Percentiles rank a stretch among this genome's conserved stretches.
Evolutionary conservation across 208 protist genomes (phyloP).

Genomic region (Crithidia bombi): DNA sequence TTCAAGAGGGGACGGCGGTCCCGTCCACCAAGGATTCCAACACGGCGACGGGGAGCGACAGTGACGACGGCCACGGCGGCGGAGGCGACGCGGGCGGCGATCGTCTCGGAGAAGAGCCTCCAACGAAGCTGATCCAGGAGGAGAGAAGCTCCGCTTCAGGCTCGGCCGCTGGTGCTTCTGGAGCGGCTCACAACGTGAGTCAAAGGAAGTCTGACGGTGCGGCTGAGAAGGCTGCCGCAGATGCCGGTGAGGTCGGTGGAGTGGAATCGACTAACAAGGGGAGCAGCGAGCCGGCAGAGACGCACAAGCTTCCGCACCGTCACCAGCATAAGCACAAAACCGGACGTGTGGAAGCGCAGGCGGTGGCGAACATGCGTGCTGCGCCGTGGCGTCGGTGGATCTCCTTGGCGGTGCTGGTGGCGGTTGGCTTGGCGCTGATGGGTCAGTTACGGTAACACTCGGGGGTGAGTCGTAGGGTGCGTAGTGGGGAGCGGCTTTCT

Average conservation of each 20-base stretch:
- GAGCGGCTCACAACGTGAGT: too few species aligned
- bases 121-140: neutral
- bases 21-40: neutral
- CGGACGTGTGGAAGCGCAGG: neutral
- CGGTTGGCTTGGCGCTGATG: conserved; percentile 19
- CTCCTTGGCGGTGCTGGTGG: conserved; percentile 27
- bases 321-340: too few species aligned
- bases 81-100: neutral
- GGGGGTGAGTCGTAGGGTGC: neutral
- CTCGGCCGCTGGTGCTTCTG: too few species aligned
- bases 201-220: too few species aligned
- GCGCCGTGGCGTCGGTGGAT: conserved; percentile 25
- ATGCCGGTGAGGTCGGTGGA: neutral
- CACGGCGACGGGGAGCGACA: neutral
- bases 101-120: neutral
- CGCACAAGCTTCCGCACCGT: neutral
- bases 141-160: too few species aligned
- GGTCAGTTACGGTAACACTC: conserved; percentile 8
- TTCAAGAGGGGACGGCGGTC: too few species aligned
- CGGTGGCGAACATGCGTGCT: neutral
- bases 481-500: too few species aligned
- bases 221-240: neutral
- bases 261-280: neutral
- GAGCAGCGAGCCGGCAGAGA: neutral
- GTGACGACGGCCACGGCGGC: neutral